Evolutionary conservation across 2,329 filamentous ascomycete genomes (phyloP).

Genomic region (Claviceps spartinae): DNA sequence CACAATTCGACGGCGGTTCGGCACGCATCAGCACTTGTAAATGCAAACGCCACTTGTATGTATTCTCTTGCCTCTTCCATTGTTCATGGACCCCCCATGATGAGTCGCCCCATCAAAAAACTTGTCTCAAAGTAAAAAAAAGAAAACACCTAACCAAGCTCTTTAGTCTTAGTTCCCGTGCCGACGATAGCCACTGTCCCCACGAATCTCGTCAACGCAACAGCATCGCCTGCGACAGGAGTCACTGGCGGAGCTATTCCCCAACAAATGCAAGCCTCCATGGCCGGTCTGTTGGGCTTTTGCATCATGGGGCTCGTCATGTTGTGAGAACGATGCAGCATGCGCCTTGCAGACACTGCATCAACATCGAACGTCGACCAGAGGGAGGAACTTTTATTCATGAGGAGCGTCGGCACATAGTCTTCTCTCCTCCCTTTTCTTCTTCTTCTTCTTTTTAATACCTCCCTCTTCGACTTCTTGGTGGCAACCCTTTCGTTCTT

Average conservation of each 20-base stretch:
- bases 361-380: not conserved
- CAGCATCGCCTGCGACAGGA: slow-evolving; percentile 13
- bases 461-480: not conserved
- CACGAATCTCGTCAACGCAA: slow-evolving; percentile 13
- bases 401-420: not conserved
- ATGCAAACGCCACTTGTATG: slow-evolving; percentile 3
- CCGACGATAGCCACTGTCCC: slow-evolving; percentile 1
- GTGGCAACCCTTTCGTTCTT: not conserved
- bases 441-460: not conserved
- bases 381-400: not conserved
- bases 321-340: slow-evolving; percentile 11
- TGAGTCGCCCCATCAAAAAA: too few species aligned
- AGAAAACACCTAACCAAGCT: slow-evolving; percentile 1
- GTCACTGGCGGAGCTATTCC: slow-evolving; percentile 20
- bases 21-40: not conserved
- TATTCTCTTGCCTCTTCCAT: not conserved
- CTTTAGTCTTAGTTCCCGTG: slow-evolving; percentile 3
- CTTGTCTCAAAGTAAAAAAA: not conserved
- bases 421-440: not conserved
- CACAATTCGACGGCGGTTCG: not conserved
- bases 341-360: slow-evolving; percentile 1
- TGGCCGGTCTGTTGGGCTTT: slow-evolving; percentile 23
- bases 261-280: slow-evolving; percentile 20
- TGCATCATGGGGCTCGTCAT: slow-evolving; percentile 23
- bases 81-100: not conserved